phyloP scores from a whole-genome alignment of 1,139 yeast species.

The Debaryomyces subglobosus region DNA sequence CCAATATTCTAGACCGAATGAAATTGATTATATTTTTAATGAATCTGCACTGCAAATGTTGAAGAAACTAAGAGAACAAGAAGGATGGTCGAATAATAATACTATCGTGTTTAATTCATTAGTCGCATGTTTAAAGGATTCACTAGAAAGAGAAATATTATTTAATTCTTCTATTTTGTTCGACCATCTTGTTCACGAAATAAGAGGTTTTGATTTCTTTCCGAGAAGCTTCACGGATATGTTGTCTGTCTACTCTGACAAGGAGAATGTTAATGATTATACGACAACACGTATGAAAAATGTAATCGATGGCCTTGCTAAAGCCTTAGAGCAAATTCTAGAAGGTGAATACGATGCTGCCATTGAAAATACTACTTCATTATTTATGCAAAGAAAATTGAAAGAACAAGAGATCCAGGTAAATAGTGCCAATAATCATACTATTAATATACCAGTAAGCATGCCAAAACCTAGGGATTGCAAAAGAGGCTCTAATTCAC shows the following conservation, averaged over 20 bases:
- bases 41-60: slow-evolving; percentile 48
- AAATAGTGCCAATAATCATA: neutral
- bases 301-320: slow-evolving; percentile 15
- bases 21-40: slow-evolving; percentile 52
- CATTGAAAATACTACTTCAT: slow-evolving; percentile 33
- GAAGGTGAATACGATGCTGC: slow-evolving; percentile 44
- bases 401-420: slow-evolving; percentile 16
- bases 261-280: slow-evolving; percentile 5
- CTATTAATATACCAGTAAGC: neutral
- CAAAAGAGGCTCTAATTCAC: slow-evolving; percentile 35
- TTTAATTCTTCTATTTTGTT: slow-evolving; percentile 56
- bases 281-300: slow-evolving; percentile 10
- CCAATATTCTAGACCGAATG: slow-evolving; percentile 51
- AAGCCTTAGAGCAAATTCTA: slow-evolving; percentile 30
- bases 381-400: slow-evolving; percentile 32
- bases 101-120: slow-evolving; percentile 42
- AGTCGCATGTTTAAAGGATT: slow-evolving; percentile 45
- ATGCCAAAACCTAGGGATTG: slow-evolving; percentile 15
- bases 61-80: slow-evolving; percentile 50
- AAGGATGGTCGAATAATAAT: slow-evolving; percentile 56
- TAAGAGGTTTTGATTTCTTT: slow-evolving; percentile 26
- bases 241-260: slow-evolving; percentile 7
- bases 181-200: slow-evolving; percentile 39
- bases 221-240: slow-evolving; percentile 20
- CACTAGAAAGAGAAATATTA: slow-evolving; percentile 55